Conservation (phyloP, 345 rosid species). For the Punica granatum region DNA sequence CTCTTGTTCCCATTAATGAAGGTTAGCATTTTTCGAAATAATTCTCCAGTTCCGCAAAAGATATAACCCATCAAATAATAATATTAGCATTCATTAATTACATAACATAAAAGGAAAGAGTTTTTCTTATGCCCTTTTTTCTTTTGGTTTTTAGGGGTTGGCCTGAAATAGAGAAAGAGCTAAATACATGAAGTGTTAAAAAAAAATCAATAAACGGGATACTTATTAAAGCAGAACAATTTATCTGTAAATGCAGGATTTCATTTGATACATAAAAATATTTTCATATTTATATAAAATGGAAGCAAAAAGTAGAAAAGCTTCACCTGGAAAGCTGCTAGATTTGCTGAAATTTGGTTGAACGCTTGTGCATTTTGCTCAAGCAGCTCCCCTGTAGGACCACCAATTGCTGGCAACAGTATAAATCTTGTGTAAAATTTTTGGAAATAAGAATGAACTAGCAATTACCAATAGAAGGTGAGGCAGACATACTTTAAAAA, state of each 20-base stretch:
- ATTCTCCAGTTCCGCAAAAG: neutral
- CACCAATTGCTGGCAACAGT: constrained; percentile 45
- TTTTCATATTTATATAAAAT: neutral
- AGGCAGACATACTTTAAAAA: neutral
- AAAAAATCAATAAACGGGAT: too few relatives aligned
- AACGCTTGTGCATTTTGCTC: constrained; percentile 48
- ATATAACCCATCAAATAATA: neutral
- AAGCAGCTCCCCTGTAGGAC: constrained; percentile 45
- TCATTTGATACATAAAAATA: neutral
- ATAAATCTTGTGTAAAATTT: neutral
- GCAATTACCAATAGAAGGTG: neutral
- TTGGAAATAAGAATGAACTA: neutral
- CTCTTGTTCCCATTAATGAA: neutral
- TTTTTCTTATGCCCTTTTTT: neutral
- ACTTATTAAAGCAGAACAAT: neutral
- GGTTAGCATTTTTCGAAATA: neutral
- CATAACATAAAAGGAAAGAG: neutral
- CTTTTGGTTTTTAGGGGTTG: neutral
- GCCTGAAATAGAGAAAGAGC: neutral
- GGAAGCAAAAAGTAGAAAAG: neutral
- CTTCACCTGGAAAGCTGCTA: constrained; percentile 41
- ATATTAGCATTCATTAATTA: neutral
- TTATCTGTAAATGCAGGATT: neutral
- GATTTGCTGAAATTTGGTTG: constrained; percentile 45
- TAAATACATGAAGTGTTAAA: neutral